Base-by-base conservation (phyloP, 179 eudicot genomes). In the Monotropa hypopitys region DNA sequence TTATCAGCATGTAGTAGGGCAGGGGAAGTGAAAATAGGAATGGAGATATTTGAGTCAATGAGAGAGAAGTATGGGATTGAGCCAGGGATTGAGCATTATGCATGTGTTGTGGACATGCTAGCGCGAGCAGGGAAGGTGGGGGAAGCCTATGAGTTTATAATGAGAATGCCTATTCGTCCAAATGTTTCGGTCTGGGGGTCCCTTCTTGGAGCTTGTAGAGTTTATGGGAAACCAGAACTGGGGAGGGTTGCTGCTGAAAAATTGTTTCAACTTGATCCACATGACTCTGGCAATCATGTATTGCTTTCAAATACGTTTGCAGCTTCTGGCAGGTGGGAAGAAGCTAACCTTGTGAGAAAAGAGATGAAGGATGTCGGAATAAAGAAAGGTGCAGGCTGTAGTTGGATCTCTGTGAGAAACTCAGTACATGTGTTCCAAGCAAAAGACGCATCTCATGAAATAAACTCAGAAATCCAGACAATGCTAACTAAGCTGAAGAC, bases 321-420 rank as follows among this genome's bases (percentile, higher is more conserved):
- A 47, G 88, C 90, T 73, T 81, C 86, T 47, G 91, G 91, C 80
- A 84, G 90, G 84, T 89, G 93, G 93, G 88, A 86, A 53, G 91
- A 89, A 63, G 91, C 90, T 42, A 83, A 84, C 42, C 78, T 78
- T 15, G 85, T 84, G 26, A 81, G 93, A 74, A 71, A 76, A 78
- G 88, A 89, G 77, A 88, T 89, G 91, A 85, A 81, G 82, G 88
- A 81, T 26, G 85, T 78, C 3, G 91, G 87, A n/a, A 85, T 88
- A 66, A 85, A 84, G 80, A 89, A 89, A 76, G 91, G 86, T 0
- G 68, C 82, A 7, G 93, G 93, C 53, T 84, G 75, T 80, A 89
- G 93, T 75, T 86, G 93, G 89, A 85, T 89, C 68, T 68, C 87
- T 12, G 85, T 86, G 26, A 84, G 86, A 75, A 81, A 85, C 20